phyloP scores from a whole-genome alignment of 306 rosid genomes.

The Trifolium fragiferum region DNA sequence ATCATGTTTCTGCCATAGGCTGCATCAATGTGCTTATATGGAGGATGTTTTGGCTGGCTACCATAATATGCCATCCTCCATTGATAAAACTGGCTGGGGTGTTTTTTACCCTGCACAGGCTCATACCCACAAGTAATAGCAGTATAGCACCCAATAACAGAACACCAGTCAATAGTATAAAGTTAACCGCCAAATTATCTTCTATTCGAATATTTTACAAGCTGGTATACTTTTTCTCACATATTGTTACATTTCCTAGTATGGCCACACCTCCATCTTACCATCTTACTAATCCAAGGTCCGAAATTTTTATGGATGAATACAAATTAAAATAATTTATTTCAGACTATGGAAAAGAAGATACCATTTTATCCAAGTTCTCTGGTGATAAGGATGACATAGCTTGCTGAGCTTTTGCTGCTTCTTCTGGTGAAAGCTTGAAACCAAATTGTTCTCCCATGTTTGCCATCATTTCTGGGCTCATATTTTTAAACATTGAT shows the following conservation, averaged over 20 bases:
- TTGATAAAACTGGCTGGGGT: slow-evolving; percentile 1
- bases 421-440: slow-evolving; percentile 87
- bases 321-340: slow-evolving; percentile 6
- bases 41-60: neutral
- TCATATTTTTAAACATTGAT: slow-evolving; percentile 92
- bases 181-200: slow-evolving; percentile 14
- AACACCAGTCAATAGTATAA: neutral
- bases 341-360: slow-evolving; percentile 12
- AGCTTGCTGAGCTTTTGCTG: slow-evolving; percentile 82
- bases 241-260: slow-evolving; percentile 4
- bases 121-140: neutral
- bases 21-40: neutral
- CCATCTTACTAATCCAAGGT: neutral
- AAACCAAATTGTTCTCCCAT: slow-evolving; percentile 93
- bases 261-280: slow-evolving; percentile 20
- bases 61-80: neutral
- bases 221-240: neutral
- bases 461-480: slow-evolving; percentile 96
- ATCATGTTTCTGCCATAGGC: neutral
- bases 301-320: slow-evolving; percentile 19
- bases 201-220: slow-evolving; percentile 29
- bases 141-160: neutral
- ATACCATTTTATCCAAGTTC: slow-evolving; percentile 89
- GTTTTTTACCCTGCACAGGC: neutral
- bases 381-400: slow-evolving; percentile 90